Base-by-base conservation (phyloP, 1,139 yeast species). In the Pichia sp. region DNA sequence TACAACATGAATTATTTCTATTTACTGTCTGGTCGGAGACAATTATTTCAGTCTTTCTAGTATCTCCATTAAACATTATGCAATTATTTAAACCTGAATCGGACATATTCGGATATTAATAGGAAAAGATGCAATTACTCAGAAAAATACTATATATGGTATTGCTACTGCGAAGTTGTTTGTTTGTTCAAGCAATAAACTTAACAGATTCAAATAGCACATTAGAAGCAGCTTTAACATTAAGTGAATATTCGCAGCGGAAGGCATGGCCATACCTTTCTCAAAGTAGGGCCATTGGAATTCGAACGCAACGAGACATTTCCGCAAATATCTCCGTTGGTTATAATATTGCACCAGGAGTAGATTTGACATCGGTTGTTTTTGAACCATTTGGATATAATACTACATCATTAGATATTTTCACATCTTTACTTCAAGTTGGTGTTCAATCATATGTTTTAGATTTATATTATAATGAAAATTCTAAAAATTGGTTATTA, bases 231-330 rank as follows among this genome's bases (percentile, higher is more conserved):
- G 20, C 29, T 22, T 32, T 32, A 23, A 28, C 20, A n/a, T 25
- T 43, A 7, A 35, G 40, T 4, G 30, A 29, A 7, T 10, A 42
- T 20, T 41, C 51, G n/a, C 50, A 48, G n/a, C 9, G 8, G 4
- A 34, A 32, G 4, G 35, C 45, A 51, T 43, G 60, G 59, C 42
- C 57, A 37, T 3, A 49, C 2, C 34, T 63, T 25, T 47, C 55
- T 1, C 34, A 52, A 9, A 39, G 38, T 11, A 51, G 64, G 31
- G 62, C 61, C 8, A 55, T 65, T 29, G 87, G 80, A 0, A 48
- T 71, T 8, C 63, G 87, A 44, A 67, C 87, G 0, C 92, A 89
- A 58, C 65, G 96, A 46, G 96, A 87, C 57, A 62, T 84, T 2
- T 64, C 82, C 28, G 63, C 66, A 27, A 70, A 73, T 37, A 61